Base-by-base conservation (phyloP, 169 alveolate species). In the Eimeria tenella region DNA sequence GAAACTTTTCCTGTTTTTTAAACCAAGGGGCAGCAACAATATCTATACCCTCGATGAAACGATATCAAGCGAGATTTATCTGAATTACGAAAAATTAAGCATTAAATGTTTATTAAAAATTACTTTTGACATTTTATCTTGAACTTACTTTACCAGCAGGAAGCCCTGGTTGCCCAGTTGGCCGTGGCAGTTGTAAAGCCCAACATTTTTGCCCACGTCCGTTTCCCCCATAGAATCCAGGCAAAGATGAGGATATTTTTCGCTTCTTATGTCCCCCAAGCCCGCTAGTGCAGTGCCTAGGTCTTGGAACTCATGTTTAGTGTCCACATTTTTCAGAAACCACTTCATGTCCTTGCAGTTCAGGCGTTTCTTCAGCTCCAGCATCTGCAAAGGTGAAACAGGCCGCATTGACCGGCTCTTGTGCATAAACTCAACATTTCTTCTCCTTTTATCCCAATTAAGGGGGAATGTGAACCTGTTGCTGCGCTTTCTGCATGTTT, bases 341-440 rank as follows among this genome's bases (percentile, higher is more conserved):
- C 96, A 95, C 50, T 93, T 87, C 52, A 95, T 93, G 71, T 2
- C 63, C 56, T 95, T 95, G 96, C 96, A 95, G 10, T 95, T 62
- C 17, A 95, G 88, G 21, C 74, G 84, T 49, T 88, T 73, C 88
- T 95, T 95, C 19, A 95, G 90, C 71, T 88, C 86, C 50, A 86
- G 31, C 96, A 95, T 93, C 93, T 86, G 81, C 19, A 65, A 58
- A n/a, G n/a, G n/a, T n/a, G n/a, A n/a, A n/a, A n/a, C n/a, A n/a
- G n/a, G n/a, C n/a, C n/a, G n/a, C n/a, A n/a, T n/a, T n/a, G n/a
- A n/a, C n/a, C n/a, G n/a, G n/a, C n/a, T n/a, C n/a, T n/a, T n/a
- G n/a, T n/a, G n/a, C n/a, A n/a, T n/a, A n/a, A n/a, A n/a, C n/a
- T n/a, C n/a, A n/a, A n/a, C n/a, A n/a, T n/a, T n/a, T n/a, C n/a